Percentiles rank a stretch among this genome's conserved stretches.
Evolutionary conservation across 768 basidiomycete genomes (phyloP).

Genomic region (Collybia sordida): DNA sequence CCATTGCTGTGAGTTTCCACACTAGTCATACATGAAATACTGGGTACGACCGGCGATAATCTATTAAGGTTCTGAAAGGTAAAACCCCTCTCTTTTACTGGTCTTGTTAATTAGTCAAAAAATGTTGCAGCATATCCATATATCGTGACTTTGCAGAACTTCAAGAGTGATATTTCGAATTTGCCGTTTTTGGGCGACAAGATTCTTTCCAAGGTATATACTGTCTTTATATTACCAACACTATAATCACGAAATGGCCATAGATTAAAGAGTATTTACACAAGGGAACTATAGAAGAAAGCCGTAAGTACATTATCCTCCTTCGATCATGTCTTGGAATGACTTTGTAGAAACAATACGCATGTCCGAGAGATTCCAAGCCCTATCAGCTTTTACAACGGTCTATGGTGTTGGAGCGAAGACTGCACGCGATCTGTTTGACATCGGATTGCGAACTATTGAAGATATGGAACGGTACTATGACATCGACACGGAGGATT

Average conservation of each 20-base stretch:
- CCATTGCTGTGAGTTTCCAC: constrained; percentile 55
- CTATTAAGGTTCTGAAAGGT: constrained; percentile 47
- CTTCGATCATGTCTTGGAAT: not conserved
- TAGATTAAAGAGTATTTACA: constrained; percentile 67
- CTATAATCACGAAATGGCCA: not conserved
- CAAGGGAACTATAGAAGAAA: constrained; percentile 57
- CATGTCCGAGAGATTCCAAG: constrained; percentile 50
- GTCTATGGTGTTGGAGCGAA: constrained; percentile 75
- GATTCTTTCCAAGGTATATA: constrained; percentile 45
- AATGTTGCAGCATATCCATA: constrained; percentile 45
- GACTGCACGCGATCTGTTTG: constrained; percentile 67
- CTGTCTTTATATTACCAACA: not conserved
- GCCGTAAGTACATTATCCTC: constrained; percentile 36
- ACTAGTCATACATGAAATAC: no score
- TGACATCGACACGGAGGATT: constrained; percentile 33
- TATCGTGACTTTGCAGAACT: constrained; percentile 34
- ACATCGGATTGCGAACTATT: constrained; percentile 63
- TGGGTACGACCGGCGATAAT: not conserved
- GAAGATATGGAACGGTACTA: constrained; percentile 71
- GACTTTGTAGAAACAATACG: constrained; percentile 42
- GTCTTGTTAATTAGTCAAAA: not conserved
- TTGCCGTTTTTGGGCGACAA: constrained; percentile 54
- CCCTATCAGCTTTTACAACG: constrained; percentile 56
- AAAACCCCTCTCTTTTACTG: not conserved
- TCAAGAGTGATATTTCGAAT: constrained; percentile 36